Conservation (phyloP, 768 basidiomycete genomes). For the Podaxis mareebaensis region DNA sequence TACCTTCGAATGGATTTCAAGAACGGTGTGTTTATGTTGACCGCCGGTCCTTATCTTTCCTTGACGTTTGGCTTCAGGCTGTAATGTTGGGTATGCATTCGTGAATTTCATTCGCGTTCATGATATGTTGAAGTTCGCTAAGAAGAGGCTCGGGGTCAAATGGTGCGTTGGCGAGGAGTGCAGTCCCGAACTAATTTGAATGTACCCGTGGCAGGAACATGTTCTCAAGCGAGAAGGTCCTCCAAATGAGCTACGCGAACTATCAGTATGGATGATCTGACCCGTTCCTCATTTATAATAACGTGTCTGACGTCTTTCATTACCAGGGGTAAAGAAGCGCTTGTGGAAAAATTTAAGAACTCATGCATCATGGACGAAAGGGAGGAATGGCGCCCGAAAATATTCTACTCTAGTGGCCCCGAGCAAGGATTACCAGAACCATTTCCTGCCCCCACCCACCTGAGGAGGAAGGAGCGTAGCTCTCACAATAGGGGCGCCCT, state of each 20-base stretch:
- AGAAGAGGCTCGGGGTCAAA: slow-evolving; percentile 72
- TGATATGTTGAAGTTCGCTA: slow-evolving; percentile 76
- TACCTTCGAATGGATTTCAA: slow-evolving; percentile 87
- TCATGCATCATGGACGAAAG: slow-evolving; percentile 88
- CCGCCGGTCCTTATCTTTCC: background rate
- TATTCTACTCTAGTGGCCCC: slow-evolving; percentile 77
- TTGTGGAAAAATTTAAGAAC: slow-evolving; percentile 92
- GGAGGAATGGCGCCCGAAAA: slow-evolving; percentile 81
- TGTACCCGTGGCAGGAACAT: slow-evolving; percentile 63
- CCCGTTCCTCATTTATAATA: background rate
- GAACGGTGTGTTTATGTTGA: slow-evolving; percentile 53
- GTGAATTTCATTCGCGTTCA: slow-evolving; percentile 86
- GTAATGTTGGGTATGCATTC: slow-evolving; percentile 83
- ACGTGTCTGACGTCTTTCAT: background rate
- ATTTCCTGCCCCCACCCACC: slow-evolving; percentile 82
- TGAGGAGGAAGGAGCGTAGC: slow-evolving; percentile 81
- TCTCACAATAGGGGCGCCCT: slow-evolving; percentile 74
- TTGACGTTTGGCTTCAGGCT: slow-evolving; percentile 42
- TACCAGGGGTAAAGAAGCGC: slow-evolving; percentile 80
- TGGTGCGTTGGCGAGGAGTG: slow-evolving; percentile 50
- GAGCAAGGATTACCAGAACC: slow-evolving; percentile 75
- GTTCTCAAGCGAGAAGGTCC: slow-evolving; percentile 88
- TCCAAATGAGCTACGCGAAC: slow-evolving; percentile 92
- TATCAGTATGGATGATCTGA: slow-evolving; percentile 67
- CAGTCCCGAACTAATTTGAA: background rate